Evolutionary conservation across 2,329 filamentous ascomycete species (phyloP).

Genomic region (Diaporthe citri): DNA sequence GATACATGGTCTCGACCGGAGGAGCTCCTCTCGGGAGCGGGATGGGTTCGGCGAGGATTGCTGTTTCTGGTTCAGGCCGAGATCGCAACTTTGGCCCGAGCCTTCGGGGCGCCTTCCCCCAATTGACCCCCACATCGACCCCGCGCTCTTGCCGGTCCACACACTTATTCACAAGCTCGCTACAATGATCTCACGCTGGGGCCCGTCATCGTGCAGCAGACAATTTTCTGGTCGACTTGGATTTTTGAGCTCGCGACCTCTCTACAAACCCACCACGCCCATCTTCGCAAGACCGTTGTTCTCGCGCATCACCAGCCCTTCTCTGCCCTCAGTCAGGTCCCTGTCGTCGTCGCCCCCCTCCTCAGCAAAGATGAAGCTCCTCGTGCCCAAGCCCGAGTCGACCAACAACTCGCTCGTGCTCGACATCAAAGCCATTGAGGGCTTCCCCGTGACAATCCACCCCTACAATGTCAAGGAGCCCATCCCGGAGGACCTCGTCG

Average conservation of each 20-base stretch:
- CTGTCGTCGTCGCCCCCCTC: neutral
- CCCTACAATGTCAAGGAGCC: slow-evolving; percentile 69
- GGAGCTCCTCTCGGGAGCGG: neutral
- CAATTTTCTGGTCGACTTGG: neutral
- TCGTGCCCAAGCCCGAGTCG: slow-evolving; percentile 70
- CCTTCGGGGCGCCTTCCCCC: neutral
- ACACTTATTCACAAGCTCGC: slow-evolving; percentile 15
- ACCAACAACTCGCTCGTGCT: slow-evolving; percentile 49
- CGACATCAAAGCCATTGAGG: slow-evolving; percentile 66
- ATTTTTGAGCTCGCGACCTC: neutral
- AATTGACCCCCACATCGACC: slow-evolving; percentile 28
- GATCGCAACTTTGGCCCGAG: slow-evolving; percentile 21
- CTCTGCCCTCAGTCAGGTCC: slow-evolving; percentile 5
- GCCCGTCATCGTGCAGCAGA: slow-evolving; percentile 7
- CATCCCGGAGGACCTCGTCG: slow-evolving; percentile 69
- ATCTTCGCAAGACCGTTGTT: neutral
- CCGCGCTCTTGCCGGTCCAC: slow-evolving; percentile 23
- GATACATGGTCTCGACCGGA: neutral
- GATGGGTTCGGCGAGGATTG: slow-evolving; percentile 15
- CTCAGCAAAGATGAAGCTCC: slow-evolving; percentile 68
- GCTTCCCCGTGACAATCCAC: slow-evolving; percentile 69
- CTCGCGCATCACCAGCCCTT: neutral
- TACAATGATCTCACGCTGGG: slow-evolving; percentile 24
- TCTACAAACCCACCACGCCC: neutral
- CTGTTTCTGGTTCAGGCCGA: slow-evolving; percentile 2